These are phyloP conservation scores for Diaporthe amygdali DNA, from an alignment of 2,329 filamentous ascomycete genomes.

Conservation along the genomic window DNA sequence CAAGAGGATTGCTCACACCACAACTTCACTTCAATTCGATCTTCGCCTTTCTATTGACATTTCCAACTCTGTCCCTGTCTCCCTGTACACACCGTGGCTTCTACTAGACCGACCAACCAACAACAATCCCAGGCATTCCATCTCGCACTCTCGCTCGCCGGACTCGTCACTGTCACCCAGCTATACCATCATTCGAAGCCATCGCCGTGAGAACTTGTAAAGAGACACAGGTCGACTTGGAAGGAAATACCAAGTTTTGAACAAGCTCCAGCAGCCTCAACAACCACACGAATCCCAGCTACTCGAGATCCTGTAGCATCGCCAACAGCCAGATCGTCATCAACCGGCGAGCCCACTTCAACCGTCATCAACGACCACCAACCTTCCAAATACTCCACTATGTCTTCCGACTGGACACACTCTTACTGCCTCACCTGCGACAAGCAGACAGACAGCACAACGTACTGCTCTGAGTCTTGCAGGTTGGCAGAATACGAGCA, in stretches of 20 bases:
- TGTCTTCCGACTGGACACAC: conserved; percentile 77
- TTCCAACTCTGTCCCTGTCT: not conserved
- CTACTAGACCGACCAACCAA: not conserved
- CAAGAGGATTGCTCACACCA: not conserved
- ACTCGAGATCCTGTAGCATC: not conserved
- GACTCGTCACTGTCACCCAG: not conserved
- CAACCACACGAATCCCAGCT: not conserved
- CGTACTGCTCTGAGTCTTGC: conserved; percentile 94
- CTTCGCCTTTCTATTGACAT: not conserved
- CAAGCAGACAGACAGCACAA: conserved; percentile 79
- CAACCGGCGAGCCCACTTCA: not conserved
- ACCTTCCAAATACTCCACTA: conserved; percentile 39
- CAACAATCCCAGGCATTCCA: not conserved
- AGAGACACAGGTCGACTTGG: not conserved
- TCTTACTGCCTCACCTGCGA: conserved; percentile 96
- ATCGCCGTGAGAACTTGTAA: not conserved
- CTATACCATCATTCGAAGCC: not conserved
- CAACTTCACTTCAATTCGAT: conserved; percentile 9
- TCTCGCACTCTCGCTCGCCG: not conserved
- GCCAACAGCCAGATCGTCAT: not conserved
- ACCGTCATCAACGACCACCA: not conserved
- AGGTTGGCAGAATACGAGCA: conserved; percentile 85
- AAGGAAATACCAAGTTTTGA: not conserved
- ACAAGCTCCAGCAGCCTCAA: not conserved
- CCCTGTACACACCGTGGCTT: not conserved